Conservation (phyloP, 768 basidiomycete genomes). For the Suillus lakei region DNA sequence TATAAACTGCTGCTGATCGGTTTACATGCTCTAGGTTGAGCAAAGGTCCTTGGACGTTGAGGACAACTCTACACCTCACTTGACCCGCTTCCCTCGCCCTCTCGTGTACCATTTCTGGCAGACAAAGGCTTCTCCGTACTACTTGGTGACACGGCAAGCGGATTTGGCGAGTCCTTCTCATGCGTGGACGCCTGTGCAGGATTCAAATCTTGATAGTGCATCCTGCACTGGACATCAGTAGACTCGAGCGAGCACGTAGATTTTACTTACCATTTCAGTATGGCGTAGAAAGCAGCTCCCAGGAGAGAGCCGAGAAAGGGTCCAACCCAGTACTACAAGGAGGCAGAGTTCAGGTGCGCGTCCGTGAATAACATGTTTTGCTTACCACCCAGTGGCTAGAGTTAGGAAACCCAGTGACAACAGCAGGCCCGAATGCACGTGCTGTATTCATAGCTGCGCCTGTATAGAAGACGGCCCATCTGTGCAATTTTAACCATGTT, state of each 20-base stretch:
- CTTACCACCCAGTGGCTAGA: slow-evolving; percentile 66
- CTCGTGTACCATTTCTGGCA: no score
- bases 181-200: slow-evolving; percentile 35
- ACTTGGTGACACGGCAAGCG: slow-evolving; percentile 3
- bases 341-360: slow-evolving; percentile 5
- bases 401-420: slow-evolving; percentile 60
- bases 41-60: background rate
- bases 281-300: slow-evolving; percentile 57
- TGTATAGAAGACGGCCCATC: slow-evolving; percentile 65
- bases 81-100: background rate
- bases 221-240: slow-evolving; percentile 17
- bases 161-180: slow-evolving; percentile 30
- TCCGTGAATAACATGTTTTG: slow-evolving; percentile 4
- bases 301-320: slow-evolving; percentile 70
- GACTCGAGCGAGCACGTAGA: slow-evolving; percentile 11
- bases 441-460: slow-evolving; percentile 74
- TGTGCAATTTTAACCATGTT: slow-evolving; percentile 22
- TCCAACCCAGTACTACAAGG: slow-evolving; percentile 68
- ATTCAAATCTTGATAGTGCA: slow-evolving; percentile 34
- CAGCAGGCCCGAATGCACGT: slow-evolving; percentile 72
- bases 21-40: background rate
- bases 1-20: background rate
- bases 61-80: background rate
- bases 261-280: slow-evolving; percentile 53
- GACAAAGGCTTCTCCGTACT: background rate